phyloP scores from a whole-genome alignment of 352 stramenopile genomes.

The Phytophthora hybrid region DNA sequence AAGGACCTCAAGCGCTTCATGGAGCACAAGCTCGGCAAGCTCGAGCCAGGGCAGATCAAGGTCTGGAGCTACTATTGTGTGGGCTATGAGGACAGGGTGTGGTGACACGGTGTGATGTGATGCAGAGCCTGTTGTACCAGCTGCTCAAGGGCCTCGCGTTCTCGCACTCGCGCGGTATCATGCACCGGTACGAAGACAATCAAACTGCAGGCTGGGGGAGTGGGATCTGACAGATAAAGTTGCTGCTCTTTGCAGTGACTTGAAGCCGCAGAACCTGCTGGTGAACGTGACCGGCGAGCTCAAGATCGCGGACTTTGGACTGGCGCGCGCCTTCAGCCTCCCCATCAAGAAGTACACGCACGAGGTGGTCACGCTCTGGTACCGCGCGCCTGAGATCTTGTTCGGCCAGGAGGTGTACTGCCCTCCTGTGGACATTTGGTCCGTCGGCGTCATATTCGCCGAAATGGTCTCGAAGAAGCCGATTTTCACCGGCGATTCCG shows the following conservation, averaged over 20 bases:
- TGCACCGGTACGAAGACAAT: constrained; percentile 73
- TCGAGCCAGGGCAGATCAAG: constrained; percentile 75
- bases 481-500: constrained; percentile 84
- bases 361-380: constrained; percentile 99
- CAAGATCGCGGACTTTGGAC: constrained; percentile 99
- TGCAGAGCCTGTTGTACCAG: constrained; percentile 82
- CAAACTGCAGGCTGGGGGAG: background rate
- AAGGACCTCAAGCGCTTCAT: constrained; percentile 98
- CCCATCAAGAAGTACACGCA: constrained; percentile 98
- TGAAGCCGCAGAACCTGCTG: constrained; percentile 99
- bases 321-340: constrained; percentile 97
- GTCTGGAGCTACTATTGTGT: constrained; percentile 16
- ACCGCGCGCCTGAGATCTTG: constrained; percentile 98
- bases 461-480: constrained; percentile 88
- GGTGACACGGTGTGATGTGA: background rate
- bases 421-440: constrained; percentile 89
- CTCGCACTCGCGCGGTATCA: constrained; percentile 88
- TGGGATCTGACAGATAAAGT: background rate
- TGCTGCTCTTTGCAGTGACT: constrained; percentile 70
- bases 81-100: background rate
- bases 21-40: constrained; percentile 85
- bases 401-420: constrained; percentile 94
- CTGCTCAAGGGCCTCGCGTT: constrained; percentile 89
- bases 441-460: constrained; percentile 86
- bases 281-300: constrained; percentile 94